Evolutionary conservation across 371 early-diverging fungal species (phyloP), one percentile per base, ranked within the genome.

Genomic region (Smittium mucronatum): DNA sequence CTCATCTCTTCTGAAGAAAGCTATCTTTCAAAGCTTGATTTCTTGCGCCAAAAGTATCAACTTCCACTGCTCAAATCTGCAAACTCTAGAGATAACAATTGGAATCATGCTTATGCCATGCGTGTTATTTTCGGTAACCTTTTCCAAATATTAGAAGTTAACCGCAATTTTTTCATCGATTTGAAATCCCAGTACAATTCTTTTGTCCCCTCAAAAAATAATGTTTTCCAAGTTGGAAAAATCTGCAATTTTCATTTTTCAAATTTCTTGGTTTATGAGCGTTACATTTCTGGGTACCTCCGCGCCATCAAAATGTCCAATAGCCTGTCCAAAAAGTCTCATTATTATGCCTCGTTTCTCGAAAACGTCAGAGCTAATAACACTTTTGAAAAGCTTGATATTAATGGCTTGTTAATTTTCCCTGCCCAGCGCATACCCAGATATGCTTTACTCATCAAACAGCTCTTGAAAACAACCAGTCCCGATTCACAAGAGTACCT

Each of bases 351-450:
- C 0, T 72, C 72, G 25, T 79, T 79, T 34, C 65, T 79, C 68
- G 70, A 70, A 60, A 67, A 70, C 57, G 76, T 75, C 17, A 75
- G 80, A 34, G 79, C 79, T 63, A 76, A 73, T 68, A 75, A 78
- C 32, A 77, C 76, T 63, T 78, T 78, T 72, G 69, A 72, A 58
- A 81, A 79, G 70, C 75, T 81, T 25, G 78, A 73, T 32, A 66
- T 82, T 57, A 74, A 72, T 69, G 82, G 80, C 68, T 70, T 83
- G 58, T 73, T 83, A 57, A 79, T 83, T 34, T 75, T 78, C 74
- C 83, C 83, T 1, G 81, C 83, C 21, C 83, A 83, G 71, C 72
- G 83, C 31, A 81, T 83, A n/a, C 83, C 82, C 11, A 79, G 81
- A 29, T 83, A 83, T 70, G 76, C 74, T 28, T 67, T 83, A 57